Percentiles rank a stretch among this genome's conserved stretches.
Evolutionary conservation across 164 flowering plant genomes (phyloP).

Genomic region (Stephania japonica): DNA sequence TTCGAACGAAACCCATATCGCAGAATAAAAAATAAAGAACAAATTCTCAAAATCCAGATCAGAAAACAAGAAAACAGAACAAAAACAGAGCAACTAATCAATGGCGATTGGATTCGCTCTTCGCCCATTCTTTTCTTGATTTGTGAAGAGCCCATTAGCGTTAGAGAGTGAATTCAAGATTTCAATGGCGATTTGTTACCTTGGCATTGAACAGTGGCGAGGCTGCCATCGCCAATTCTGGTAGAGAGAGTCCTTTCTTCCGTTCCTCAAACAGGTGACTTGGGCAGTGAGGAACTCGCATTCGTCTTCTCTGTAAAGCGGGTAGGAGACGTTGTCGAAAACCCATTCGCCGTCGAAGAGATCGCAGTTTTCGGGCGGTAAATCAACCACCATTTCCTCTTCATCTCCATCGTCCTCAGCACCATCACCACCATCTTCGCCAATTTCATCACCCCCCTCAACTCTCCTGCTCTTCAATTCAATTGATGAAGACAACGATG

Average conservation of each 20-base stretch:
- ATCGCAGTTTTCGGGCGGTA: conserved; percentile 78
- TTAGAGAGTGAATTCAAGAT: background rate
- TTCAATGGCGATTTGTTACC: conserved; percentile 14
- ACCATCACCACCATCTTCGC: background rate
- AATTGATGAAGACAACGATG: too few species aligned
- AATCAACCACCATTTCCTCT: conserved; percentile 40
- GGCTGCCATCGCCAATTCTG: conserved; percentile 99
- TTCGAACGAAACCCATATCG: too few species aligned
- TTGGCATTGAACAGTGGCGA: conserved; percentile 64
- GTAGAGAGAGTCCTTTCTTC: conserved; percentile 68
- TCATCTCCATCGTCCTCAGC: background rate
- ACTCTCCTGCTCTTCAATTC: too few species aligned
- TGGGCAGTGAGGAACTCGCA: conserved; percentile 83
- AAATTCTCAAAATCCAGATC: too few species aligned
- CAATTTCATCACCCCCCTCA: background rate
- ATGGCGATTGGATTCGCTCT: too few species aligned
- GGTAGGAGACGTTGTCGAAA: conserved; percentile 61
- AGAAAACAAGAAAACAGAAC: too few species aligned
- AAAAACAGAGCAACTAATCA: too few species aligned
- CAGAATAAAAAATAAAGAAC: too few species aligned
- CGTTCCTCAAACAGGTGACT: conserved; percentile 87
- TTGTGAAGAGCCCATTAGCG: too few species aligned
- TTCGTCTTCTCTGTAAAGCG: conserved; percentile 74
- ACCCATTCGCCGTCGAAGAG: conserved; percentile 83
- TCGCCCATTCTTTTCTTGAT: too few species aligned